Base-by-base conservation (phyloP, 306 rosid species). In the Senna tora region DNA sequence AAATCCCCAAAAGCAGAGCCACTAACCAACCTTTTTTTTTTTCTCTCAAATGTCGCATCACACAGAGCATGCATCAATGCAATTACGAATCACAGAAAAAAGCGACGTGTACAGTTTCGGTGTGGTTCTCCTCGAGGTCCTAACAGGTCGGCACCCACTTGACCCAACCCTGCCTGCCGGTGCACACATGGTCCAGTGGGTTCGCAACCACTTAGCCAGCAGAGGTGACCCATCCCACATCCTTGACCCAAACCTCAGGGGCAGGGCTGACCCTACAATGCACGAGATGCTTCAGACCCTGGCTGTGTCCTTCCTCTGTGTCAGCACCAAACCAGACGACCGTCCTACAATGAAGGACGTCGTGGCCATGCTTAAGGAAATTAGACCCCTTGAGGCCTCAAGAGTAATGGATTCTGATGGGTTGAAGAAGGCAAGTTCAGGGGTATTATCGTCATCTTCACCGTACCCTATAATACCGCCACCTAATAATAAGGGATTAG, bases 31-130 rank as follows among this genome's bases (percentile, higher is more conserved):
- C n/a, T n/a, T n/a, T n/a, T n/a, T n/a, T n/a, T n/a, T n/a, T n/a
- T n/a, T n/a, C n/a, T n/a, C n/a, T n/a, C n/a, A n/a, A n/a, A n/a
- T n/a, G n/a, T n/a, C n/a, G n/a, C n/a, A n/a, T n/a, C 51, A 47
- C 8, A 22, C 81, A 95, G 99, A 95, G 71, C 96, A 86, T 75
- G 99, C 86, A 75, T 86, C 97, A 1, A 83, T 89, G 88, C 89
- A 86, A 69, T n/a, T n/a, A n/a, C 60, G 81, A 9, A 84, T 89
- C 13, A 83, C 88, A 34, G 99, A 85, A 78, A 95, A 87, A 52
- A 89, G 96, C 30, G 99, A 95, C 73, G 92, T 95, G 17, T 91
- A 95, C 72, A 89, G 99, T 69, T 95, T 49, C 49, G 99, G 99
- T 0, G 87, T 95, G 38, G 96, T 91, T 77, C 84, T 91, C 25